Evolutionary conservation across 495 filamentous ascomycete species (phyloP).

Genomic region (Aspergillus mulundensis): DNA sequence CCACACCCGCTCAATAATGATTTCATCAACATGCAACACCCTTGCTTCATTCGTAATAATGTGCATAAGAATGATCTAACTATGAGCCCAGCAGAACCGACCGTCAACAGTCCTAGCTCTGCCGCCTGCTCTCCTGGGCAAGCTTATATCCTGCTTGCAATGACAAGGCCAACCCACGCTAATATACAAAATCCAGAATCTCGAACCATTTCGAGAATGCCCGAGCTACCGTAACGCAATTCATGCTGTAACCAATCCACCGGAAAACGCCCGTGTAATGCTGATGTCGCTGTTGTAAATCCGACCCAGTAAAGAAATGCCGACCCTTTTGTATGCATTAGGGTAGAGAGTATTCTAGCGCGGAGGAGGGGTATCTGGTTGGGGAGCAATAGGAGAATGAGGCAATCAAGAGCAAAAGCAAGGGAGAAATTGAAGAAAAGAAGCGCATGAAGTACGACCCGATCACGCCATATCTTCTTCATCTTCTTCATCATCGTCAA

Average conservation of each 20-base stretch:
- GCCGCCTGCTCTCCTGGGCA: slow-evolving; percentile 15
- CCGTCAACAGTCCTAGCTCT: slow-evolving; percentile 21
- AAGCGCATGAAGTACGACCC: slow-evolving; percentile 3
- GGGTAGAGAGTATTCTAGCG: slow-evolving; percentile 9
- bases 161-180: slow-evolving; percentile 28
- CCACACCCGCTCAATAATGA: not conserved
- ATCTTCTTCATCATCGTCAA: slow-evolving; percentile 81
- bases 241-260: slow-evolving; percentile 25
- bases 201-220: slow-evolving; percentile 17
- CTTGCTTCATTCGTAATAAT: slow-evolving; percentile 7
- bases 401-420: not conserved
- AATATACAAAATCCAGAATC: slow-evolving; percentile 38
- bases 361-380: slow-evolving; percentile 1
- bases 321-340: slow-evolving; percentile 15
- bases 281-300: slow-evolving; percentile 25
- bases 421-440: slow-evolving; percentile 9
- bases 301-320: slow-evolving; percentile 27
- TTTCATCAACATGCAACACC: not conserved
- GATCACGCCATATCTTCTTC: slow-evolving; percentile 55
- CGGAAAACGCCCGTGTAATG: slow-evolving; percentile 39
- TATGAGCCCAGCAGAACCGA: slow-evolving; percentile 17
- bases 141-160: slow-evolving; percentile 12
- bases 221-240: slow-evolving; percentile 30
- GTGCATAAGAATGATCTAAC: slow-evolving; percentile 18
- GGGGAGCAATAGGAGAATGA: not conserved